Evolutionary conservation across 2,329 filamentous ascomycete genomes (phyloP).

Genomic region (Thielaviopsis populi): DNA sequence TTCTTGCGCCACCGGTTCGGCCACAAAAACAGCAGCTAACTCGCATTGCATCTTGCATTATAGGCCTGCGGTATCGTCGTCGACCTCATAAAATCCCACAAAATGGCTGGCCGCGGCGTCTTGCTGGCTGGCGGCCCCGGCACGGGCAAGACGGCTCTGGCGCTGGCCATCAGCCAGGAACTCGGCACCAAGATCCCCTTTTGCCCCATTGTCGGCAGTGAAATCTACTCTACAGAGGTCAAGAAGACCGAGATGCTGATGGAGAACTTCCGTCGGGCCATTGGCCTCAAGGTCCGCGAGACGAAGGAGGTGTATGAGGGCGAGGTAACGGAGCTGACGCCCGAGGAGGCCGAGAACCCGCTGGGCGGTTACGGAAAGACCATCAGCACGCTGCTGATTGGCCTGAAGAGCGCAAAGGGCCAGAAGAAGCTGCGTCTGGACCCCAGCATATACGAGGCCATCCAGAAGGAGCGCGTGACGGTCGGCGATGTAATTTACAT

Average conservation of each 20-base stretch:
- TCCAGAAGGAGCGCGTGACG: constrained; percentile 93
- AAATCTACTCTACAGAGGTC: constrained; percentile 94
- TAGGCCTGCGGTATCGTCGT: constrained; percentile 91
- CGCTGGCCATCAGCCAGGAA: constrained; percentile 90
- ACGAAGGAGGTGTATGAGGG: constrained; percentile 99
- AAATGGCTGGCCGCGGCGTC: constrained; percentile 92
- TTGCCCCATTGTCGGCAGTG: constrained; percentile 93
- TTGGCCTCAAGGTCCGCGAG: constrained; percentile 91
- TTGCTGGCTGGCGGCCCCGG: constrained; percentile 86
- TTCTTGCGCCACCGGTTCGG: background rate
- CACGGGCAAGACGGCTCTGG: constrained; percentile 93
- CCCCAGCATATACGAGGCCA: constrained; percentile 97
- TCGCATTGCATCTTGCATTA: background rate
- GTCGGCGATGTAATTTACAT: constrained; percentile 98
- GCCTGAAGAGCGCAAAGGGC: constrained; percentile 85
- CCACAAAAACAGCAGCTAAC: background rate
- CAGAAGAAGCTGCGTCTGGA: constrained; percentile 96
- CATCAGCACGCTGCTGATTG: constrained; percentile 88
- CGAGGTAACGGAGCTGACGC: constrained; percentile 92
- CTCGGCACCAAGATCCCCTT: constrained; percentile 97
- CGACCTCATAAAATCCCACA: constrained; percentile 87
- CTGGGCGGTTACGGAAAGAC: constrained; percentile 94
- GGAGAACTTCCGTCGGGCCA: constrained; percentile 97
- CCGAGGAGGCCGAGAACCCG: constrained; percentile 95
- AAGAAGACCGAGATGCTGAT: constrained; percentile 99